Percentiles rank a stretch among this genome's conserved stretches.
Conservation (phyloP, 768 basidiomycete genomes). For the Melanogaster broomeanus region DNA sequence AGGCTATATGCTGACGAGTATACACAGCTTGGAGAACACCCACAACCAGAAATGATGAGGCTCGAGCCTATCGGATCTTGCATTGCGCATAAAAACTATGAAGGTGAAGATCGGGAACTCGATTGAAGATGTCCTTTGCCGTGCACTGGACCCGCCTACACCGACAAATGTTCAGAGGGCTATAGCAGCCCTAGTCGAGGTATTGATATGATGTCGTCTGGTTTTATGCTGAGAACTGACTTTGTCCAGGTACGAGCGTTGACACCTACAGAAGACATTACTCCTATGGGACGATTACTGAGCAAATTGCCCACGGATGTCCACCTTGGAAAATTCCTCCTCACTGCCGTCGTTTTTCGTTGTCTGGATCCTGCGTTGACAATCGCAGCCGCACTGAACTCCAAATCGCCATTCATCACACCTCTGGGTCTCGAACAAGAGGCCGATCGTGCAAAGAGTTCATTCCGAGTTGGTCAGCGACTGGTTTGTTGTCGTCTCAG, state of each 20-base stretch:
- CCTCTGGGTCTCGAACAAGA: conserved; percentile 88
- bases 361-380: conserved; percentile 97
- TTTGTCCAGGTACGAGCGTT: conserved; percentile 74
- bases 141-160: conserved; percentile 87
- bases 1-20: background rate
- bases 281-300: conserved; percentile 87
- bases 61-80: conserved; percentile 90
- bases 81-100: conserved; percentile 91
- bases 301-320: conserved; percentile 95
- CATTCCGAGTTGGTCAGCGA: conserved; percentile 71
- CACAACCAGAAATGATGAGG: conserved; percentile 94
- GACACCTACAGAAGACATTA: conserved; percentile 86
- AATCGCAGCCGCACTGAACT: conserved; percentile 89
- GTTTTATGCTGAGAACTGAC: background rate
- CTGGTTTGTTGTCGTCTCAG: background rate
- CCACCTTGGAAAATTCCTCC: conserved; percentile 90
- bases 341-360: conserved; percentile 80
- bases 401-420: conserved; percentile 90
- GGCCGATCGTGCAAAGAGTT: conserved; percentile 79
- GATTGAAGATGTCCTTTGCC: conserved; percentile 87
- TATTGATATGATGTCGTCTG: conserved; percentile 25
- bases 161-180: conserved; percentile 88
- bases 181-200: conserved; percentile 88
- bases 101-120: conserved; percentile 81
- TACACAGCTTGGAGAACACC: conserved; percentile 79